A percentile compares a stretch with the other conserved stretches of the same genome.
These are phyloP conservation scores for Leucocoprinus leucothites DNA, from an alignment of 768 basidiomycete species.

Conservation along the genomic window DNA sequence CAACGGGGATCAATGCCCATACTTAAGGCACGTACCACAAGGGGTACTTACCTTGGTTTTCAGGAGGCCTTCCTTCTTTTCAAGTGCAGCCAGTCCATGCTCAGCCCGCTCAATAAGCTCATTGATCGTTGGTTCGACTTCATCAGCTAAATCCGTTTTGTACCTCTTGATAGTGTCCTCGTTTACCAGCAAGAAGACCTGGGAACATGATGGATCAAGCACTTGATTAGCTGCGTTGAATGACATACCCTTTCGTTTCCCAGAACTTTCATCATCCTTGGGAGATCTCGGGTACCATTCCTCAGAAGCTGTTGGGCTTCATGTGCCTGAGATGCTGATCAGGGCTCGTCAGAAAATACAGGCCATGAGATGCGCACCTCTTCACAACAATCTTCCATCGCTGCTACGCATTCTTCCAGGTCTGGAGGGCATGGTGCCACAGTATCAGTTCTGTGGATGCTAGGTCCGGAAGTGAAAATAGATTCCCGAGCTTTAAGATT, in stretches of 20 bases:
- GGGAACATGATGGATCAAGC: not conserved
- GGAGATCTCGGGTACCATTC: constrained; percentile 68
- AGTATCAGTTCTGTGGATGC: constrained; percentile 60
- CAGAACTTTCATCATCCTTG: constrained; percentile 65
- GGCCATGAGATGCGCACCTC: constrained; percentile 41
- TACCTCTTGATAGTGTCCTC: constrained; percentile 72
- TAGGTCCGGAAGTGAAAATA: constrained; percentile 64
- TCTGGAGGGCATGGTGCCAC: constrained; percentile 68
- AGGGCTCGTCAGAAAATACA: not conserved
- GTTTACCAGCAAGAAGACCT: constrained; percentile 76
- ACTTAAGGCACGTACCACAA: not conserved
- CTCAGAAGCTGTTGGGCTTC: constrained; percentile 69
- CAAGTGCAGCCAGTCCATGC: constrained; percentile 57
- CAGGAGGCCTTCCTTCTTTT: constrained; percentile 59
- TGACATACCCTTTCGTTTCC: constrained; percentile 59
- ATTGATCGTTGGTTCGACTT: constrained; percentile 77
- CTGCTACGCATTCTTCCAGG: constrained; percentile 71
- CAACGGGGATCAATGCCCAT: not conserved
- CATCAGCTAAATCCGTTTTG: constrained; percentile 72
- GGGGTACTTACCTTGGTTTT: constrained; percentile 57
- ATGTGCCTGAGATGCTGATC: constrained; percentile 42
- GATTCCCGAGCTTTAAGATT: constrained; percentile 63
- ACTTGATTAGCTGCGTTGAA: not conserved
- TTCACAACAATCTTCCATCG: constrained; percentile 80
- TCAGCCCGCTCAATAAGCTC: constrained; percentile 73